phyloP scores from a whole-genome alignment of 2,329 filamentous ascomycete genomes.

The Didymella glomerata region DNA sequence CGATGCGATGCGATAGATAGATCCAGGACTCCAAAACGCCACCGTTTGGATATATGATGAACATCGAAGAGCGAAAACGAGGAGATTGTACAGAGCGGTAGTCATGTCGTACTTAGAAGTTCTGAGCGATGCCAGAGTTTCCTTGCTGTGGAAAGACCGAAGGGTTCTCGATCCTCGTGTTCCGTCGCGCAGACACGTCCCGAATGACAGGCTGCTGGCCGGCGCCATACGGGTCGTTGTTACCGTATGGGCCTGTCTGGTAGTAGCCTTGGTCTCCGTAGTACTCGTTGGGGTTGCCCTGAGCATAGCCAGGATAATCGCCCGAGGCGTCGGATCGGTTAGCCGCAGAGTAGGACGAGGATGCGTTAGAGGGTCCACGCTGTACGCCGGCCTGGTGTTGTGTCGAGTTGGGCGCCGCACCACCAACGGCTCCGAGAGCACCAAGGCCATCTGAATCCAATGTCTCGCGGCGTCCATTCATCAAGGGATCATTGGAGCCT shows the following conservation, averaged over 20 bases:
- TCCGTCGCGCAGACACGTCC: conserved; percentile 89
- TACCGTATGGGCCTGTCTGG: conserved; percentile 63
- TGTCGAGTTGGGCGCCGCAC: conserved; percentile 65
- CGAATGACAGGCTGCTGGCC: conserved; percentile 81
- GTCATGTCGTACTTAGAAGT: conserved; percentile 70
- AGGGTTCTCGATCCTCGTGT: conserved; percentile 93
- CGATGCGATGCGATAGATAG: conserved; percentile 18
- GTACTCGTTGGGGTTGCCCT: conserved; percentile 59
- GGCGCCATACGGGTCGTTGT: conserved; percentile 61
- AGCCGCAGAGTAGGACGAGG: conserved; percentile 89
- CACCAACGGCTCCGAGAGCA: conserved; percentile 66
- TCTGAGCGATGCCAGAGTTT: conserved; percentile 93
- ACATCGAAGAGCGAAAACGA: conserved; percentile 13
- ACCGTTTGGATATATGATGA: conserved; percentile 23
- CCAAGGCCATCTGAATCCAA: conserved; percentile 82
- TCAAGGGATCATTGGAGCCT: conserved; percentile 72
- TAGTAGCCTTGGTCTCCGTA: conserved; percentile 67
- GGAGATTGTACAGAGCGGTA: conserved; percentile 16
- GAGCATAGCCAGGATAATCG: conserved; percentile 60
- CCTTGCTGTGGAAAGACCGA: conserved; percentile 88
- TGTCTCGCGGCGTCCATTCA: conserved; percentile 58
- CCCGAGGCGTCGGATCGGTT: conserved; percentile 73
- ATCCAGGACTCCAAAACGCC: conserved; percentile 21
- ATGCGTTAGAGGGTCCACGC: conserved; percentile 92
- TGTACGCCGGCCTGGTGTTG: conserved; percentile 74